Conservation (phyloP, 2,329 filamentous ascomycete genomes). For the Nigrograna mackinnonii region DNA sequence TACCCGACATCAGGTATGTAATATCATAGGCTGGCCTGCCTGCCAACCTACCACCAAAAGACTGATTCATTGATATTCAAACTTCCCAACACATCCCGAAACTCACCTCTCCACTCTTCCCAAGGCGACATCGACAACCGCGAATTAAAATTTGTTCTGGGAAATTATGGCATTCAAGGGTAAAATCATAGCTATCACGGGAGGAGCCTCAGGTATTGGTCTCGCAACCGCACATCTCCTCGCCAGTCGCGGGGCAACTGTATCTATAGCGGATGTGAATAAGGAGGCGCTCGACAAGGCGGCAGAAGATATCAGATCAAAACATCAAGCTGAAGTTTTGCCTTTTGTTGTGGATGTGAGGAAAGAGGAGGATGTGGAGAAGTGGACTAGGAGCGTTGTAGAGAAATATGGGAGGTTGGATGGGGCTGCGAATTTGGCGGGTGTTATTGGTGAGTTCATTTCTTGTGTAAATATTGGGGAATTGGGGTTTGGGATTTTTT, state of each 20-base stretch:
- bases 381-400: conserved; percentile 37
- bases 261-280: conserved; percentile 13
- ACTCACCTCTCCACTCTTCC: too few species aligned
- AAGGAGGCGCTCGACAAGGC: conserved; percentile 32
- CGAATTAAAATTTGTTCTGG: too few species aligned
- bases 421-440: conserved; percentile 58
- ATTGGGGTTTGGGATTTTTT: too few species aligned
- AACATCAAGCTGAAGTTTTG: conserved; percentile 28
- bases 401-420: conserved; percentile 51
- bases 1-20: background rate
- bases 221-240: conserved; percentile 10
- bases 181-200: conserved; percentile 15
- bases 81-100: too few species aligned
- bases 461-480: background rate
- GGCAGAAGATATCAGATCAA: conserved; percentile 10
- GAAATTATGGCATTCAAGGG: too few species aligned
- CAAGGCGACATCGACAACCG: too few species aligned
- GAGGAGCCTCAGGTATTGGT: conserved; percentile 31
- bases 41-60: too few species aligned
- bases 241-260: conserved; percentile 9
- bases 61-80: too few species aligned
- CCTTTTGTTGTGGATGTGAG: conserved; percentile 49
- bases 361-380: conserved; percentile 49
- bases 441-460: conserved; percentile 16
- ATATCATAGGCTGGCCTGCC: too few species aligned